Percentiles rank a stretch among this genome's conserved stretches.
phyloP scores from a whole-genome alignment of 2,329 filamentous ascomycete species.

The Akanthomyces dipterigenus region DNA sequence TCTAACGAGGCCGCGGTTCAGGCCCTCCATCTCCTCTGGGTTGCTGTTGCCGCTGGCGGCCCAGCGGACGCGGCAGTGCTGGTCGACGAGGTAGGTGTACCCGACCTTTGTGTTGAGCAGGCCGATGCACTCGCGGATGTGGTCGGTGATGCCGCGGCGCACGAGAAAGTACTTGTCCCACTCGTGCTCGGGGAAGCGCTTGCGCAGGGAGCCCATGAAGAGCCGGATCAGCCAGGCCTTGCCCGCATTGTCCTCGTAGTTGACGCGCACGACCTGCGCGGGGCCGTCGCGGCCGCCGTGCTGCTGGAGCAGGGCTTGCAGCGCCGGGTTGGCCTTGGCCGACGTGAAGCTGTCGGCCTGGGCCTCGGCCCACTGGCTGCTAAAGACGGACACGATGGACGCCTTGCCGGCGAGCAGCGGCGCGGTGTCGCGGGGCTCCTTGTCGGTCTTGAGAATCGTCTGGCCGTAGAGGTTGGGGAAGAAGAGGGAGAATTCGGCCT shows the following conservation, averaged over 20 bases:
- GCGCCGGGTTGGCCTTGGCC: constrained; percentile 57
- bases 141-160: constrained; percentile 49
- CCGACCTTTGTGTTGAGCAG: constrained; percentile 86
- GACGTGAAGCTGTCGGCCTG: constrained; percentile 71
- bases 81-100: constrained; percentile 87
- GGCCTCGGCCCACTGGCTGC: constrained; percentile 75
- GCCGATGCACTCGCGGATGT: constrained; percentile 57
- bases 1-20: constrained; percentile 58
- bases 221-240: constrained; percentile 53
- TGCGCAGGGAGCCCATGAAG: constrained; percentile 49
- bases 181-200: constrained; percentile 41
- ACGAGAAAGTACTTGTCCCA: constrained; percentile 59
- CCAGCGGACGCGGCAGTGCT: constrained; percentile 86
- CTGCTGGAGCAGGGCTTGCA: constrained; percentile 54
- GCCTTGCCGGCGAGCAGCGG: constrained; percentile 65
- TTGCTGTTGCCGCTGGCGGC: constrained; percentile 71
- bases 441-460: constrained; percentile 58
- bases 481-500: constrained; percentile 72
- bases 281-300: constrained; percentile 34
- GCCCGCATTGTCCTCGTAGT: constrained; percentile 75
- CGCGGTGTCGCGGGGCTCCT: constrained; percentile 61
- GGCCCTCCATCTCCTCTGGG: constrained; percentile 57
- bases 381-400: constrained; percentile 75
- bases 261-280: constrained; percentile 78
- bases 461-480: constrained; percentile 87